phyloP scores from a whole-genome alignment of 2,329 filamentous ascomycete genomes.

The Domatiomyces globalis region DNA sequence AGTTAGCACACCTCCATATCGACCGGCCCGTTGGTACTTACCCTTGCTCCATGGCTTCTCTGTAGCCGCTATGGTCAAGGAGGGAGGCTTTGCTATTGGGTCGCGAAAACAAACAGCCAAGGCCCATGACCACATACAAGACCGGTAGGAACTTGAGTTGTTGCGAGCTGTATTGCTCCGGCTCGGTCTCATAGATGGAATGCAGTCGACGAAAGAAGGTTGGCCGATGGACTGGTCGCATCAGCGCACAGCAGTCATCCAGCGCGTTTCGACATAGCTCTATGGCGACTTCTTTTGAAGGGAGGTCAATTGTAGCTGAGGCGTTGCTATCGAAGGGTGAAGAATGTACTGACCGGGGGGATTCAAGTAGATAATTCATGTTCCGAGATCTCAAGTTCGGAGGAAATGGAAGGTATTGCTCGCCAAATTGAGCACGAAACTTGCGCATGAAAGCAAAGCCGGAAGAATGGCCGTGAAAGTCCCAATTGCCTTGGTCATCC shows the following conservation, averaged over 20 bases:
- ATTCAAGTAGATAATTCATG: conserved; percentile 50
- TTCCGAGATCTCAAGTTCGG: conserved; percentile 37
- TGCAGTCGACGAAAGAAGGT: conserved; percentile 67
- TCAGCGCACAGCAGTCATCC: conserved; percentile 47
- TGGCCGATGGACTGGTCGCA: conserved; percentile 67
- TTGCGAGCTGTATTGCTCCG: conserved; percentile 47
- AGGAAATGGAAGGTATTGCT: conserved; percentile 49
- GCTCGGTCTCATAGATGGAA: conserved; percentile 56
- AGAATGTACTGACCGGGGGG: conserved; percentile 46
- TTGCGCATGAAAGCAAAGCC: conserved; percentile 76
- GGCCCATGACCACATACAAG: conserved; percentile 54
- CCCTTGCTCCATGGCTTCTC: conserved; percentile 42
- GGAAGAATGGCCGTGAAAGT: conserved; percentile 89
- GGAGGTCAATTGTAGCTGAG: conserved; percentile 48
- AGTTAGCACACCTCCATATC: conserved; percentile 6
- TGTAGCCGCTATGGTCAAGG: conserved; percentile 33
- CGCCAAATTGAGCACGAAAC: conserved; percentile 76
- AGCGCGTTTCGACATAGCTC: conserved; percentile 46
- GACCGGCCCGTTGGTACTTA: conserved; percentile 21
- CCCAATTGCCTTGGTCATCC: conserved; percentile 81
- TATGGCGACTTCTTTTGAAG: conserved; percentile 44
- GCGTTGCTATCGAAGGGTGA: conserved; percentile 47
- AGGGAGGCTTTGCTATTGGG: conserved; percentile 38
- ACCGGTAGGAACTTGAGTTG: conserved; percentile 57
- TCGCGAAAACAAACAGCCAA: conserved; percentile 57